Conservation (phyloP, 495 filamentous ascomycete species). For the Hyaloscypha variabilis region DNA sequence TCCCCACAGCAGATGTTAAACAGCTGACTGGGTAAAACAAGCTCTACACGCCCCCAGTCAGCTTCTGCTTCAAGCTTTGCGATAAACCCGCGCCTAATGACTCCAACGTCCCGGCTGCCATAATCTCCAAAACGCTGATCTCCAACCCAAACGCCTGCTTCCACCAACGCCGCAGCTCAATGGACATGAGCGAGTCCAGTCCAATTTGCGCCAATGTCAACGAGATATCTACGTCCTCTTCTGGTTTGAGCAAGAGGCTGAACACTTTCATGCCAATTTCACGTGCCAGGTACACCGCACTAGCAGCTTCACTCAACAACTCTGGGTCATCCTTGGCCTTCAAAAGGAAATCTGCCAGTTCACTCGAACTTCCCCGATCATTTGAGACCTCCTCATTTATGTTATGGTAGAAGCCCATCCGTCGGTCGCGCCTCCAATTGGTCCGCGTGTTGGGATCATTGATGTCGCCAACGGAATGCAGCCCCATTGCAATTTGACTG, state of each 20-base stretch:
- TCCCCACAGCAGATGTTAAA: too few relatives aligned
- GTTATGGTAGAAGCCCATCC: not conserved
- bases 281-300: not conserved
- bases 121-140: not conserved
- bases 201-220: not conserved
- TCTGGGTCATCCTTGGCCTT: not conserved
- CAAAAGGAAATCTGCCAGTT: not conserved
- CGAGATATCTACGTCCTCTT: not conserved
- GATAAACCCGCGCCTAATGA: too few relatives aligned
- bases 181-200: not conserved
- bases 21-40: too few relatives aligned
- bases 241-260: not conserved
- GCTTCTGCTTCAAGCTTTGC: too few relatives aligned
- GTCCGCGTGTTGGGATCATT: not conserved
- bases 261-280: not conserved
- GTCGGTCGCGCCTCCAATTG: not conserved
- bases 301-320: not conserved
- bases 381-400: too few relatives aligned
- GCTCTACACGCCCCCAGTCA: too few relatives aligned
- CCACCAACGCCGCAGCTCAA: not conserved
- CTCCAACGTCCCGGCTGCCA: too few relatives aligned
- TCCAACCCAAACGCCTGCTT: not conserved
- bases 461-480: not conserved
- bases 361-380: too few relatives aligned
- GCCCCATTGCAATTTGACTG: not conserved